Percentiles rank a stretch among this genome's conserved stretches.
phyloP scores from a whole-genome alignment of 805 yeast genomes.

The Cyberlindnera americana region DNA sequence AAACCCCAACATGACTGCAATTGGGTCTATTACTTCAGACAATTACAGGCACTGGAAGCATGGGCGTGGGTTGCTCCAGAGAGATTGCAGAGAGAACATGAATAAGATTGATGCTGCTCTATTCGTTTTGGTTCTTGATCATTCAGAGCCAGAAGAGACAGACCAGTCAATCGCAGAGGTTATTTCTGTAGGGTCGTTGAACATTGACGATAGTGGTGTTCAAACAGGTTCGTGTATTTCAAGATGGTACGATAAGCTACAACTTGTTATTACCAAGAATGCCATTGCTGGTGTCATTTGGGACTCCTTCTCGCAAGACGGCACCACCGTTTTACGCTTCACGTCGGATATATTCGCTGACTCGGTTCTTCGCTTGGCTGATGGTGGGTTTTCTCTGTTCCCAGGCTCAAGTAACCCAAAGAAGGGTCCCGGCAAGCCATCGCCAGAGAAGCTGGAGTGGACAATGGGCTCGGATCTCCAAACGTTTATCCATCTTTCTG shows the following conservation, averaged over 20 bases:
- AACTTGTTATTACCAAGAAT: constrained; percentile 76
- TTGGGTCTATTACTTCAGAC: constrained; percentile 87
- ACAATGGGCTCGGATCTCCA: constrained; percentile 34
- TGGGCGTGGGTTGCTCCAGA: constrained; percentile 50
- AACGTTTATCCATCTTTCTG: constrained; percentile 69
- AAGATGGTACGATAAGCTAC: constrained; percentile 88
- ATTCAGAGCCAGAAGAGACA: constrained; percentile 57
- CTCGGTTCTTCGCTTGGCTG: constrained; percentile 81
- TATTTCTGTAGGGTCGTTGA: constrained; percentile 78
- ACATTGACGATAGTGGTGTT: constrained; percentile 65
- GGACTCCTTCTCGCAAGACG: constrained; percentile 90
- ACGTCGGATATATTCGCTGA: constrained; percentile 90
- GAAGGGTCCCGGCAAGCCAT: constrained; percentile 14
- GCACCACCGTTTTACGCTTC: constrained; percentile 84
- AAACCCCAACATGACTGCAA: constrained; percentile 64
- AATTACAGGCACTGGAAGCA: constrained; percentile 81
- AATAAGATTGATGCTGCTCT: constrained; percentile 68
- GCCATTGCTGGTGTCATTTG: constrained; percentile 89
- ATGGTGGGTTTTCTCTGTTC: constrained; percentile 47
- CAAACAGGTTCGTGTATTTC: constrained; percentile 92
- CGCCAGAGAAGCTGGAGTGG: constrained; percentile 33
- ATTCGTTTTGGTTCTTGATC: constrained; percentile 78
- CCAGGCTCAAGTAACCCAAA: constrained; percentile 31
- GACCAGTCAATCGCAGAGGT: constrained; percentile 42
- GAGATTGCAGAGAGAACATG: constrained; percentile 35